These are phyloP conservation scores for Spathaspora girioi DNA, from an alignment of 805 yeast genomes.

Conservation along the genomic window DNA sequence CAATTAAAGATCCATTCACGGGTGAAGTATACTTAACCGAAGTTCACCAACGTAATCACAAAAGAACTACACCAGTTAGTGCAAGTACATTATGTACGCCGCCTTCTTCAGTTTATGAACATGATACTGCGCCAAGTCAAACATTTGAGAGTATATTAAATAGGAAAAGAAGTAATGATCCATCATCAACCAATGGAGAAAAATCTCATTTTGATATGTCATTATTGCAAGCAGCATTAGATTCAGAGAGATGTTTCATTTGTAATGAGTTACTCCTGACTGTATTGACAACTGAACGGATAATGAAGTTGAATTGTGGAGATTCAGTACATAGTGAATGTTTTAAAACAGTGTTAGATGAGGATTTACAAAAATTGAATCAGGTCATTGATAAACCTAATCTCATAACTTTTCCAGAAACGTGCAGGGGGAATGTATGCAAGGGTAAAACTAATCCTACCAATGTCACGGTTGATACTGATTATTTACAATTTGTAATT, in stretches of 20 bases:
- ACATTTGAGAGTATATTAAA: background rate
- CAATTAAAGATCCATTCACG: background rate
- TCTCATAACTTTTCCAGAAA: background rate
- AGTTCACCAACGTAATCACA: background rate
- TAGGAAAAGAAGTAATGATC: background rate
- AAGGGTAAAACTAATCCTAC: background rate
- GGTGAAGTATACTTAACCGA: background rate
- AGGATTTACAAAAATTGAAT: background rate
- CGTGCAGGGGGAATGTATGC: conserved; percentile 5
- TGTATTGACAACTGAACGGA: conserved; percentile 41
- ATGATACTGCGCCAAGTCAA: background rate
- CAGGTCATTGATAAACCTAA: background rate
- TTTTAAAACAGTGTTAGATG: conserved; percentile 25
- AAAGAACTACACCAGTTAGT: background rate
- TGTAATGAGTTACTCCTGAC: conserved; percentile 51
- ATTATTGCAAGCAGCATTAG: background rate
- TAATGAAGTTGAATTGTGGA: conserved; percentile 50
- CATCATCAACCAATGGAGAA: background rate
- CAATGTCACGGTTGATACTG: background rate
- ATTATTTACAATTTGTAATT: background rate
- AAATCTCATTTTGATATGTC: background rate
- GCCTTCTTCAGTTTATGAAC: background rate
- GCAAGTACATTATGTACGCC: background rate
- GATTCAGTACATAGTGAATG: conserved; percentile 61
- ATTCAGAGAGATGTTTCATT: conserved; percentile 33